Conservation (phyloP, 352 stramenopile genomes). For the Pythium volutum region DNA sequence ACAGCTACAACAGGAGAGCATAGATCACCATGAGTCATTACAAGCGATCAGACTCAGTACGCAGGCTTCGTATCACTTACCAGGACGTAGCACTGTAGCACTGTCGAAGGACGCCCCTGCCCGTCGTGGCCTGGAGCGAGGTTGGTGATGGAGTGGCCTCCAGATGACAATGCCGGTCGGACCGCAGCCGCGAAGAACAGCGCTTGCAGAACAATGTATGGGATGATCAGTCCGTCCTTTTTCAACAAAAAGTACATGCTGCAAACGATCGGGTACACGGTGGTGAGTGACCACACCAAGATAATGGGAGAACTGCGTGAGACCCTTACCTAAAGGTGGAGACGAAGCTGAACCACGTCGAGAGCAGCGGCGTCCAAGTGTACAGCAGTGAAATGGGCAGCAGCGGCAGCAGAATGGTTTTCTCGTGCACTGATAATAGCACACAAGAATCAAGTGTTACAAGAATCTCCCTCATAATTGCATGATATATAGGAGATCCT, state of each 20-base stretch:
- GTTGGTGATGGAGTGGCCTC: conserved; percentile 11
- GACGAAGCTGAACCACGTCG: conserved; percentile 74
- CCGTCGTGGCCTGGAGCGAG: conserved; percentile 36
- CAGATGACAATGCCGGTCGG: conserved; percentile 8
- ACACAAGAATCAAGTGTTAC: not conserved
- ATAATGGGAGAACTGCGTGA: too few species aligned
- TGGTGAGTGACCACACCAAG: not conserved
- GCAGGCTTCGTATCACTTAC: conserved; percentile 28
- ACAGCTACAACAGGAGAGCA: conserved; percentile 35
- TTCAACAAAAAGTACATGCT: conserved; percentile 87
- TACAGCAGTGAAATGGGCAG: conserved; percentile 90
- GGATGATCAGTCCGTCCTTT: conserved; percentile 73
- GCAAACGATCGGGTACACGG: not conserved
- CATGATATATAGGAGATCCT: not conserved
- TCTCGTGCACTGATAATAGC: conserved; percentile 92
- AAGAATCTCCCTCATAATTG: not conserved
- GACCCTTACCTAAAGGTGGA: conserved; percentile 75
- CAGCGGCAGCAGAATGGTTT: conserved; percentile 93
- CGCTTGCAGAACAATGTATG: conserved; percentile 64
- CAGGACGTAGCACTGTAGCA: conserved; percentile 43
- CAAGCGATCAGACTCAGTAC: too few species aligned
- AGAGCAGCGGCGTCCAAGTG: conserved; percentile 48
- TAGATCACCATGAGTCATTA: not conserved
- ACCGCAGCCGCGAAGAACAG: conserved; percentile 50
- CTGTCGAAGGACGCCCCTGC: conserved; percentile 31